Evolutionary conservation across 1,284 basidiomycete genomes (phyloP).

Genomic region (Ustilago xerochloae): DNA sequence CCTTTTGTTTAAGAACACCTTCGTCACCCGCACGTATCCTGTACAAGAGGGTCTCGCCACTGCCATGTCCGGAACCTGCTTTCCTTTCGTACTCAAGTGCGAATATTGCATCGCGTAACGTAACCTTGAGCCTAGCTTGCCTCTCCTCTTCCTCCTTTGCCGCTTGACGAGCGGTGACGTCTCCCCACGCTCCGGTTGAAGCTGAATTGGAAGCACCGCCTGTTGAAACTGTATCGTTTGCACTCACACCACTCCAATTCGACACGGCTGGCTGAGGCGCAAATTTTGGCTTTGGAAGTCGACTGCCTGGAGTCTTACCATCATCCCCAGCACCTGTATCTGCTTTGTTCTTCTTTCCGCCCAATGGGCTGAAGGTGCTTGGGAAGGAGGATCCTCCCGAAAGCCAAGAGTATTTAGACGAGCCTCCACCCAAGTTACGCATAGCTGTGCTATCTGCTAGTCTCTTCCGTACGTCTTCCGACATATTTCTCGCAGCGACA

Average conservation of each 20-base stretch:
- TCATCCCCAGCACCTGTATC: slow-evolving; percentile 23
- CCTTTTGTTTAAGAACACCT: slow-evolving; percentile 15
- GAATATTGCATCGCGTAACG: slow-evolving; percentile 61
- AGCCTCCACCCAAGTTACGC: slow-evolving; percentile 57
- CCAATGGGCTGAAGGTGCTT: slow-evolving; percentile 29
- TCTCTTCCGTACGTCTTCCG: slow-evolving; percentile 64
- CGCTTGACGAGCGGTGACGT: slow-evolving; percentile 60
- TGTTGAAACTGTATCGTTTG: not conserved
- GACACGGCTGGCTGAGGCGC: slow-evolving; percentile 51
- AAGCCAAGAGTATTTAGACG: slow-evolving; percentile 59
- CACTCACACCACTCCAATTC: slow-evolving; percentile 25
- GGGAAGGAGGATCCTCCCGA: slow-evolving; percentile 31
- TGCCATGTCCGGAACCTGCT: slow-evolving; percentile 36
- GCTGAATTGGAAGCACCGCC: slow-evolving; percentile 2
- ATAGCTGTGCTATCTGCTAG: slow-evolving; percentile 66
- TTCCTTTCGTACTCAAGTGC: slow-evolving; percentile 58
- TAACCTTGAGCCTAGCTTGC: slow-evolving; percentile 54
- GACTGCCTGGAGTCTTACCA: slow-evolving; percentile 12
- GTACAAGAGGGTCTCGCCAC: slow-evolving; percentile 44
- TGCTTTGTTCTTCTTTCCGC: slow-evolving; percentile 37
- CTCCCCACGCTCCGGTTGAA: slow-evolving; percentile 61
- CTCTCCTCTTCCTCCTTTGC: slow-evolving; percentile 62
- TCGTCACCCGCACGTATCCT: slow-evolving; percentile 28
- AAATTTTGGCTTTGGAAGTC: slow-evolving; percentile 63
- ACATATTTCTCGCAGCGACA: slow-evolving; percentile 60